Base-by-base conservation (phyloP, 495 filamentous ascomycete genomes). In the Pyronema domesticum region DNA sequence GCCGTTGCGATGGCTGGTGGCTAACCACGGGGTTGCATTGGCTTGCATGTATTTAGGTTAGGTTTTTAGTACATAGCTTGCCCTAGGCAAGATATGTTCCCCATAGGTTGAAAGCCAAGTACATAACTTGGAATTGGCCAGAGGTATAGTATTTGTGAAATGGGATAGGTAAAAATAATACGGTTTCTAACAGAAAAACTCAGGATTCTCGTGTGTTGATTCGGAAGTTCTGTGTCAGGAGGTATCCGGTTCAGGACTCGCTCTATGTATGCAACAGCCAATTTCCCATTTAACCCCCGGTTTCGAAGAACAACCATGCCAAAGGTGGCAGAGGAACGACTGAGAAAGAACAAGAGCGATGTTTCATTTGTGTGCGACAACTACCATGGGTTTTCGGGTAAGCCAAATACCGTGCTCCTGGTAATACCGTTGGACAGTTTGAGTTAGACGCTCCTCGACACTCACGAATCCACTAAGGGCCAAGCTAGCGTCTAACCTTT, bases 1-100 rank as follows among this genome's bases (percentile, higher is more conserved):
- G 49, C 49, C 49, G 49, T 52, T 39, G 49, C 49, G 49, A 52
- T 42, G 15, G n/a, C n/a, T n/a, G n/a, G n/a, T n/a, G n/a, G n/a
- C n/a, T n/a, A n/a, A n/a, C n/a, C n/a, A n/a, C n/a, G n/a, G n/a
- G n/a, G n/a, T n/a, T n/a, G n/a, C n/a, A n/a, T n/a, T n/a, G n/a
- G n/a, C n/a, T n/a, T n/a, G n/a, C n/a, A n/a, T n/a, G n/a, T n/a
- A n/a, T n/a, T n/a, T n/a, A n/a, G n/a, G n/a, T n/a, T n/a, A n/a
- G n/a, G n/a, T n/a, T n/a, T n/a, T n/a, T n/a, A n/a, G n/a, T n/a
- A n/a, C n/a, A n/a, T n/a, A n/a, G n/a, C n/a, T n/a, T n/a, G n/a
- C n/a, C n/a, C n/a, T n/a, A n/a, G n/a, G n/a, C n/a, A n/a, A n/a
- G n/a, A n/a, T n/a, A n/a, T n/a, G n/a, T n/a, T n/a, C n/a, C n/a